Evolutionary conservation across 495 filamentous ascomycete genomes (phyloP).

Genomic region (Tuber umbilicatum): DNA sequence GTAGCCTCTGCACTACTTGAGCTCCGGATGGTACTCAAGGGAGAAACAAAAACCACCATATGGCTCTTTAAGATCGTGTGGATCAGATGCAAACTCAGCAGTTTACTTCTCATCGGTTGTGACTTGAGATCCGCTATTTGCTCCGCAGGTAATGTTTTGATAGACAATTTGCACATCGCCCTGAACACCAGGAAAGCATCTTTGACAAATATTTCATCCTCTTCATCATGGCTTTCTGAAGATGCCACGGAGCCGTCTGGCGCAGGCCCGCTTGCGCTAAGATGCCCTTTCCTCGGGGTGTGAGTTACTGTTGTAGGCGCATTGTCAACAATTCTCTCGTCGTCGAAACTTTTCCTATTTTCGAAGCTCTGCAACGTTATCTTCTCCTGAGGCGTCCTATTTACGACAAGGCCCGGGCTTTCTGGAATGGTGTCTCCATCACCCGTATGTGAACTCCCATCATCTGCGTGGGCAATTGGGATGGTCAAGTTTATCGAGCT

Average conservation of each 20-base stretch:
- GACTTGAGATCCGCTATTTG: conserved; percentile 87
- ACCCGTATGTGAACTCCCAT: conserved; percentile 38
- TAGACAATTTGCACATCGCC: conserved; percentile 94
- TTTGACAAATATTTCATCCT: conserved; percentile 92
- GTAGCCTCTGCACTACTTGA: conserved; percentile 77
- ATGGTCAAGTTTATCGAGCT: conserved; percentile 24
- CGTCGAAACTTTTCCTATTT: conserved; percentile 86
- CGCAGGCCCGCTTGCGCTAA: conserved; percentile 49
- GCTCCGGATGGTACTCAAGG: conserved; percentile 79
- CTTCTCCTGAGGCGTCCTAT: conserved; percentile 52
- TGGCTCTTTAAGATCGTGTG: conserved; percentile 92
- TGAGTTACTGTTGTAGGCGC: conserved; percentile 84
- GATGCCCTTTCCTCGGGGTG: conserved; percentile 51
- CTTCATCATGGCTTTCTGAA: conserved; percentile 67
- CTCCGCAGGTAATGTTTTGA: conserved; percentile 78
- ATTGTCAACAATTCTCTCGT: conserved; percentile 80
- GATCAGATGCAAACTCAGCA: conserved; percentile 88
- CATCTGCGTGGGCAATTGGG: conserved; percentile 20
- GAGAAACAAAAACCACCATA: conserved; percentile 76
- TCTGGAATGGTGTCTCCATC: conserved; percentile 33
- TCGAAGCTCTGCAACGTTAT: conserved; percentile 95
- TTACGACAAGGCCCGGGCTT: conserved; percentile 42
- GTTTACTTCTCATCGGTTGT: conserved; percentile 93
- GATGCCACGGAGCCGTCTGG: conserved; percentile 49
- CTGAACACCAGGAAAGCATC: conserved; percentile 96